Percentiles rank a stretch among this genome's conserved stretches.
Conservation (phyloP, 345 rosid genomes). For the Salix koriyanagi region DNA sequence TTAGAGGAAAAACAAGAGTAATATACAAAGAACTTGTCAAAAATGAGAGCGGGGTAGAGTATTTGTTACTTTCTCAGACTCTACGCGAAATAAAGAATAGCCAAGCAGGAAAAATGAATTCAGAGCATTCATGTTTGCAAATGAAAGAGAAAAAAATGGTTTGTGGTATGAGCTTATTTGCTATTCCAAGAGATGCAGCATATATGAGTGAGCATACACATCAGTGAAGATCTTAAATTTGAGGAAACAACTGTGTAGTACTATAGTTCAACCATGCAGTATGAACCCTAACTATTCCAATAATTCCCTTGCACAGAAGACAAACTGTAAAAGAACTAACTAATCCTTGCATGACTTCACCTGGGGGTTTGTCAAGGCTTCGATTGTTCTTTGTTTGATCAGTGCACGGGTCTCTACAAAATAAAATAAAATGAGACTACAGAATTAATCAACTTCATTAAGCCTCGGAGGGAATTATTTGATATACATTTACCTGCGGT, state of each 20-base stretch:
- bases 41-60: neutral
- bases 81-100: neutral
- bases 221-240: neutral
- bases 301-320: neutral
- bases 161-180: neutral
- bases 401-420: slow-evolving; percentile 60
- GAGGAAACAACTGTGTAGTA: neutral
- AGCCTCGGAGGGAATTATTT: neutral
- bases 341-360: slow-evolving; percentile 82
- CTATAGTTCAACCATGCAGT: neutral
- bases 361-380: slow-evolving; percentile 86
- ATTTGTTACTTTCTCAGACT: neutral
- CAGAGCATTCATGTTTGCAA: neutral
- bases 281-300: slow-evolving; percentile 5
- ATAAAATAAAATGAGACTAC: slow-evolving; percentile 5
- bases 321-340: slow-evolving; percentile 20
- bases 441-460: slow-evolving; percentile 13
- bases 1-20: neutral
- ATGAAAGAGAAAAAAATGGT: neutral
- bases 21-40: neutral
- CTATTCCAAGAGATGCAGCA: neutral
- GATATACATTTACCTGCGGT: slow-evolving; percentile 44
- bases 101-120: neutral
- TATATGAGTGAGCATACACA: neutral
- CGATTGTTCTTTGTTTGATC: slow-evolving; percentile 78